Conservation (phyloP, 2,329 filamentous ascomycete species). For the Alternaria dauci region DNA sequence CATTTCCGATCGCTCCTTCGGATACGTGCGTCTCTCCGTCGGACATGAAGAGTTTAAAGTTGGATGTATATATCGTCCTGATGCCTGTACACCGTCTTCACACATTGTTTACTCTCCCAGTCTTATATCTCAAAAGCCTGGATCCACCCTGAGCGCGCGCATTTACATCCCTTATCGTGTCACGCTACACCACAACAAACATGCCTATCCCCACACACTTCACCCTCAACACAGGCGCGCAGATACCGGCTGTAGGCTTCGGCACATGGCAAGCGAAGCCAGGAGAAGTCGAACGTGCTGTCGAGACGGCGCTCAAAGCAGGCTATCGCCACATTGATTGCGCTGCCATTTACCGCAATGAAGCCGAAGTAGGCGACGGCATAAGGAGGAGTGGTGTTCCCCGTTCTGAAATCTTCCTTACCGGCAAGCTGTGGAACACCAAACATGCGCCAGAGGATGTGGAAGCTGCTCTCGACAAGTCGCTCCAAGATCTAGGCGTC, state of each 20-base stretch:
- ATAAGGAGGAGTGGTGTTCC: conserved; percentile 70
- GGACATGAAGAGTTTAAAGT: background rate
- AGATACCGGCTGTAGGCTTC: conserved; percentile 78
- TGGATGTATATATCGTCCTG: background rate
- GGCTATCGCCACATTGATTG: conserved; percentile 81
- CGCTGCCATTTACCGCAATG: conserved; percentile 78
- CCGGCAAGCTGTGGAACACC: conserved; percentile 82
- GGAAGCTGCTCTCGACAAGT: conserved; percentile 64
- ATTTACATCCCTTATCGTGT: background rate
- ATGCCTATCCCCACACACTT: conserved; percentile 49
- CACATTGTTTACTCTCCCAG: background rate
- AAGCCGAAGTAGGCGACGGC: conserved; percentile 73
- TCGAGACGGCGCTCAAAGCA: conserved; percentile 69
- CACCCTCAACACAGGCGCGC: conserved; percentile 70
- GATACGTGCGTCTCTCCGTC: background rate
- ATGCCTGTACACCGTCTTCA: background rate
- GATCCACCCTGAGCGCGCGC: background rate
- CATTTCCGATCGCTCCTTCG: background rate
- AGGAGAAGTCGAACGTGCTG: conserved; percentile 66
- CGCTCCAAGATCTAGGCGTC: conserved; percentile 66
- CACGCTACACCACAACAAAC: background rate
- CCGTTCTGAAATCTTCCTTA: conserved; percentile 72
- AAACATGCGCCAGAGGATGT: conserved; percentile 72
- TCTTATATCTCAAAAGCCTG: background rate
- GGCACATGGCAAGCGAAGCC: conserved; percentile 79